phyloP scores from a whole-genome alignment of 352 stramenopile species.

The Phytophthora niederhauseri region DNA sequence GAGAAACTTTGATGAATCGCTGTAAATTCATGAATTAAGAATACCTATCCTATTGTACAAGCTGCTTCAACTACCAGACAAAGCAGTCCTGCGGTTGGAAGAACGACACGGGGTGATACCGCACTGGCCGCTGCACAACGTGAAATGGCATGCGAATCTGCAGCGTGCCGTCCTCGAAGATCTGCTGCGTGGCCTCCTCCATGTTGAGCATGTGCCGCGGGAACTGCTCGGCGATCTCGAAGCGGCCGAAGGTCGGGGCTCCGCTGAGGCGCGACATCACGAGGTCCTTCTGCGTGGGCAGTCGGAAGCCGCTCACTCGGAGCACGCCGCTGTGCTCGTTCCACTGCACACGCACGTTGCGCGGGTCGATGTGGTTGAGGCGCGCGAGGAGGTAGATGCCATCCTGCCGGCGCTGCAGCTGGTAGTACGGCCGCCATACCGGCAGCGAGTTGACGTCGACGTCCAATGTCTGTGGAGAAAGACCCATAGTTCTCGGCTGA shows the following conservation, averaged over 20 bases:
- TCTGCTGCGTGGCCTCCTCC: constrained; percentile 57
- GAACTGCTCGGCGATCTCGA: constrained; percentile 67
- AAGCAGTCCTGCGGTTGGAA: constrained; percentile 49
- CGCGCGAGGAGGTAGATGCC: constrained; percentile 51
- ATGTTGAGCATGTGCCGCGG: constrained; percentile 49
- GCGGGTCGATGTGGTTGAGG: constrained; percentile 33
- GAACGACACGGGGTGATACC: constrained; percentile 39
- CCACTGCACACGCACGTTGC: constrained; percentile 51
- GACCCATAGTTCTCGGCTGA: neutral
- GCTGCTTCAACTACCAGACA: too few species aligned
- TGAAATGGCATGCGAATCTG: constrained; percentile 68
- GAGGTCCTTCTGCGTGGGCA: constrained; percentile 64
- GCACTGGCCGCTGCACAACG: constrained; percentile 32
- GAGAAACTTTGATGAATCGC: too few species aligned
- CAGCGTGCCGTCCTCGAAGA: constrained; percentile 53
- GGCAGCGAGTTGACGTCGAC: constrained; percentile 45
- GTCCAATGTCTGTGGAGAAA: neutral
- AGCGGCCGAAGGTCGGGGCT: constrained; percentile 64
- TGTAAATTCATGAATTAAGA: too few species aligned
- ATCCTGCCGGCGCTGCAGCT: constrained; percentile 52
- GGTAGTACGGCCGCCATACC: constrained; percentile 67
- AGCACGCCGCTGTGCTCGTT: constrained; percentile 47
- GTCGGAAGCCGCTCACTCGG: constrained; percentile 53
- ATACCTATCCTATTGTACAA: too few species aligned
- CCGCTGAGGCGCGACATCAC: constrained; percentile 59